Base-by-base conservation (phyloP, 805 yeast genomes). In the Pichia heedii region DNA sequence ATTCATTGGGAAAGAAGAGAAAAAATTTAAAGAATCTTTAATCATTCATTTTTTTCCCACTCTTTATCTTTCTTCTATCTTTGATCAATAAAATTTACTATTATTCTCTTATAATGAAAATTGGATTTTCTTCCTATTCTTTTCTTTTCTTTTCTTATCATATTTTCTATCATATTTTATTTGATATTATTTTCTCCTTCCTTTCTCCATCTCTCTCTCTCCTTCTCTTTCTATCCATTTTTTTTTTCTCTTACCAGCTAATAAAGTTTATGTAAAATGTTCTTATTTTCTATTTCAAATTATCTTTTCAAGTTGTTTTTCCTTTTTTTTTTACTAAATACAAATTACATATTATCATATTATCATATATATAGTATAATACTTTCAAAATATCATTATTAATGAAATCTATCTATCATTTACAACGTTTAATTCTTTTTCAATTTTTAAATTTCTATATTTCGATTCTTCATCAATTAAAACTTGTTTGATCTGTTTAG, bases 1-100 rank as follows among this genome's bases (percentile, higher is more conserved):
- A 76, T 84, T 46, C 58, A 63, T 36, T 84, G 88, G 87, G 82
- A 79, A 62, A 78, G 75, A 66, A 79, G 90, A 73, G 39, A 50
- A 36, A 38, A 48, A 19, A 7, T 15, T 2, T 43, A 38, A 27
- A n/a, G n/a, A n/a, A n/a, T n/a, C n/a, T n/a, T n/a, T n/a, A n/a
- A n/a, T n/a, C n/a, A n/a, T n/a, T n/a, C n/a, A n/a, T n/a, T n/a
- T n/a, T n/a, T n/a, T n/a, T n/a, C n/a, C n/a, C n/a, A n/a, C n/a
- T n/a, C n/a, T n/a, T n/a, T n/a, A n/a, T n/a, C n/a, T n/a, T n/a
- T n/a, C n/a, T n/a, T n/a, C n/a, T n/a, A n/a, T n/a, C n/a, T n/a
- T n/a, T n/a, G n/a, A n/a, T n/a, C n/a, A n/a, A n/a, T n/a, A n/a
- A n/a, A n/a, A n/a, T n/a, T n/a, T n/a, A n/a, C n/a, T n/a, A n/a